Evolutionary conservation across 2,329 filamentous ascomycete genomes (phyloP).

Genomic region (Daldinia eschscholtzii): DNA sequence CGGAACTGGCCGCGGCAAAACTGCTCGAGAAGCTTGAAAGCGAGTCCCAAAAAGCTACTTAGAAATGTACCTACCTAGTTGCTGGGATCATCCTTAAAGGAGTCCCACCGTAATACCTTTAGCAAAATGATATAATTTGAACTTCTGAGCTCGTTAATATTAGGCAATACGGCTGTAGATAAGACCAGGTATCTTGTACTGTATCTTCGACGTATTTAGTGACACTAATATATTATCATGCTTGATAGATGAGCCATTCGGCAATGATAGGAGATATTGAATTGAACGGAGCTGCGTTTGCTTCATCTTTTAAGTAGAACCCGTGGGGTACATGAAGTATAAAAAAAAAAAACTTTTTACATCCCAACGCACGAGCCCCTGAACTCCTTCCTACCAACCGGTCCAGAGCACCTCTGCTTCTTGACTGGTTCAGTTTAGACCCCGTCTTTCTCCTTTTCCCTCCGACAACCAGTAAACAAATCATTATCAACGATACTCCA

Average conservation of each 20-base stretch:
- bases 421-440: not conserved
- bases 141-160: not conserved
- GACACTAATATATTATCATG: too few species aligned
- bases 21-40: constrained; percentile 38
- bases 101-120: not conserved
- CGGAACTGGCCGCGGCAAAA: constrained; percentile 32
- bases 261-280: too few species aligned
- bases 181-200: not conserved
- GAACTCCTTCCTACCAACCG: not conserved
- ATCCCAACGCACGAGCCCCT: not conserved
- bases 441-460: not conserved
- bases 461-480: not conserved
- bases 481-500: constrained; percentile 27
- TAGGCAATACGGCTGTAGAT: not conserved
- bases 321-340: not conserved
- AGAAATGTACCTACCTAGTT: not conserved
- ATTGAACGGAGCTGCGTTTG: not conserved
- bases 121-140: not conserved
- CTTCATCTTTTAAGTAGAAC: constrained; percentile 2
- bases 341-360: not conserved
- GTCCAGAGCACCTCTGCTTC: not conserved
- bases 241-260: not conserved
- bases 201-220: not conserved
- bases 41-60: constrained; percentile 24
- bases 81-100: not conserved